Percentiles rank a stretch among this genome's conserved stretches.
Conservation (phyloP, 192 early-diverging fungal species). For the Tieghemiomyces parasiticus region DNA sequence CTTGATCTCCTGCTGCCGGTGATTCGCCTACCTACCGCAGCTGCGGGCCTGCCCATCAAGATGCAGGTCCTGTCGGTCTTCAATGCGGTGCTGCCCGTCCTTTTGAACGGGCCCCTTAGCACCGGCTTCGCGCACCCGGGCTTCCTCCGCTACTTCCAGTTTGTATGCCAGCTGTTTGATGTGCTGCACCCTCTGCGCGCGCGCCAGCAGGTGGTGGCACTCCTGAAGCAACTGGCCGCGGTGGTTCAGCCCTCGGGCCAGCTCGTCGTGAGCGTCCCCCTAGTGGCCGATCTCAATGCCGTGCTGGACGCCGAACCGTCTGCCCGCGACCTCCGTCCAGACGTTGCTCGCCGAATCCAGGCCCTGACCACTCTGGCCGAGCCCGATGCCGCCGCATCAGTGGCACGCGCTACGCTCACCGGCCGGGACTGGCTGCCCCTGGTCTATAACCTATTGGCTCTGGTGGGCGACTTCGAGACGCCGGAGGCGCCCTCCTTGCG, state of each 20-base stretch:
- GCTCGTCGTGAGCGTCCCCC: slow-evolving; percentile 16
- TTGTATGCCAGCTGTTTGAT: slow-evolving; percentile 56
- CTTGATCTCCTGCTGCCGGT: slow-evolving; percentile 73
- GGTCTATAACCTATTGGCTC: too few relatives aligned
- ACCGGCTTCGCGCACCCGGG: slow-evolving; percentile 19
- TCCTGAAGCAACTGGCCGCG: slow-evolving; percentile 46
- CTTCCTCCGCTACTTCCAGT: slow-evolving; percentile 43
- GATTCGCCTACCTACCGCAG: slow-evolving; percentile 46
- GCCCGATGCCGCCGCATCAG: too few relatives aligned
- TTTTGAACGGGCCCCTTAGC: slow-evolving; percentile 27
- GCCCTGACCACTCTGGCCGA: background rate
- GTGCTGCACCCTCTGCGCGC: slow-evolving; percentile 41
- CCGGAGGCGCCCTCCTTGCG: too few relatives aligned
- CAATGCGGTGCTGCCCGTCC: slow-evolving; percentile 58
- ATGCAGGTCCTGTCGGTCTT: slow-evolving; percentile 70
- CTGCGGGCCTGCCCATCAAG: slow-evolving; percentile 70
- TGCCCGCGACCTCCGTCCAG: too few relatives aligned
- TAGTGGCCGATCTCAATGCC: slow-evolving; percentile 46
- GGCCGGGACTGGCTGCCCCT: too few relatives aligned
- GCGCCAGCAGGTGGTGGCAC: slow-evolving; percentile 39
- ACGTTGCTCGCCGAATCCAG: background rate
- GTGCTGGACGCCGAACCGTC: too few relatives aligned
- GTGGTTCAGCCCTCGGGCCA: background rate
- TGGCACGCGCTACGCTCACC: too few relatives aligned
- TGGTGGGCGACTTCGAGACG: too few relatives aligned